Base-by-base conservation (phyloP, 2,329 filamentous ascomycete genomes). In the Venturia asperata region DNA sequence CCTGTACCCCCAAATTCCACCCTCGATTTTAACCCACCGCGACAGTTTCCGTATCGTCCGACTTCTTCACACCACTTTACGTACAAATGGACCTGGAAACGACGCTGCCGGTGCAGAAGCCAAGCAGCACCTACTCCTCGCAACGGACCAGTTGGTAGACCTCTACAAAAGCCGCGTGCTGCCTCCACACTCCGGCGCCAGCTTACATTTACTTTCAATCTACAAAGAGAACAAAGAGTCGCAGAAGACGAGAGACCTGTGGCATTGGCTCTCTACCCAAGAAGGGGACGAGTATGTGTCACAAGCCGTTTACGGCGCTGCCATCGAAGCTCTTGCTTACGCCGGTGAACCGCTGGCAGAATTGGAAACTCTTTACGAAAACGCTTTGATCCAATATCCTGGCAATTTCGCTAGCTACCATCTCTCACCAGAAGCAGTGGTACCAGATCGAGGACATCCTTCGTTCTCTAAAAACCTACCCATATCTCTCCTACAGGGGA, bases 291-390 rank as follows among this genome's bases (percentile, higher is more conserved):
- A 72, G 5, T 75, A 76, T 62, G 74, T 80, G 11, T 75, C 77
- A 63, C 70, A 73, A 19, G 71, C 74, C 5, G 77, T 80, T 0
- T 83, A 82, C 66, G 81, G 80, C 6, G 77, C 77, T 9, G 80
- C 79, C 1, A 81, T 83, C 39, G 79, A 82, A 67, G 70, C 81
- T 49, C 71, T 81, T 63, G 77, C 79, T 13, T 74, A 75, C 17
- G 74, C 77, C 62, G 75, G 77, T 15, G 70, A 71, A 62, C 68
- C 69, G 3, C 72, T 82, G 0, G 67, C 71, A 13, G 74, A 78
- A 5, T 70, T 82, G 21, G 81, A 83, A 67, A 68, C 70, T 1
- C 66, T 83, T 17, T 83, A 80, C 68, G 64, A 70, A 5, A 69
- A 78, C 37, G 81, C 77, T 4, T 70, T 84, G 43, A 73, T 75